phyloP scores from a whole-genome alignment of 2,329 filamentous ascomycete genomes.

The Capronia coronata region DNA sequence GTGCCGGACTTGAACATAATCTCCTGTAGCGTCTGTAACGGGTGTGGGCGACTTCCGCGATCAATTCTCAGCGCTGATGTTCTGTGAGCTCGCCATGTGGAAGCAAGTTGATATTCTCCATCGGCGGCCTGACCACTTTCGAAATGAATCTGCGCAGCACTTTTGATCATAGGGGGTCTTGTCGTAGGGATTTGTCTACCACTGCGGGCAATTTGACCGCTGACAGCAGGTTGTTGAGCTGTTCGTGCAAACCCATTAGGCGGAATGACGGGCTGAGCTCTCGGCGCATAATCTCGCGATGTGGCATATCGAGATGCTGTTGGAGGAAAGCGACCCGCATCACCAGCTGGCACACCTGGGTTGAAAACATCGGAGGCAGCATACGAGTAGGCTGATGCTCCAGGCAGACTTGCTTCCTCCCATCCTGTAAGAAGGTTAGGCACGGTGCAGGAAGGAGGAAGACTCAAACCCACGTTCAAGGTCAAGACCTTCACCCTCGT shows the following conservation, averaged over 20 bases:
- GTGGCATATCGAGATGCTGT: background rate
- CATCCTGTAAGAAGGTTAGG: conserved; percentile 13
- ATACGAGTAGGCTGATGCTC: conserved; percentile 18
- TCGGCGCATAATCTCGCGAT: background rate
- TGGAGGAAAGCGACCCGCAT: conserved; percentile 1
- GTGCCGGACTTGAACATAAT: conserved; percentile 17
- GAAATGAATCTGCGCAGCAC: conserved; percentile 6
- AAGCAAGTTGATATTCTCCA: conserved; percentile 9
- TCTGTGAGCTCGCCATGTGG: conserved; percentile 8
- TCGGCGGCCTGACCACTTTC: conserved; percentile 3
- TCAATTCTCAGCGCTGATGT: conserved; percentile 6
- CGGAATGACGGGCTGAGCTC: background rate
- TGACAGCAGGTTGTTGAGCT: background rate
- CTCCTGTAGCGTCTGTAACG: conserved; percentile 7
- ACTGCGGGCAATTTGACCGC: background rate
- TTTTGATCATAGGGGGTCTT: background rate
- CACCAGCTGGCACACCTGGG: conserved; percentile 5
- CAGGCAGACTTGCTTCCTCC: conserved; percentile 21
- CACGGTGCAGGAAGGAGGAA: background rate
- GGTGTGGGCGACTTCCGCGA: conserved; percentile 8
- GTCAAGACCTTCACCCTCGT: conserved; percentile 21
- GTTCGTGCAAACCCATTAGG: background rate
- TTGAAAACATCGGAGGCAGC: conserved; percentile 13
- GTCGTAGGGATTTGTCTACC: background rate
- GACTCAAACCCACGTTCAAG: conserved; percentile 17